phyloP scores from a whole-genome alignment of 2,329 filamentous ascomycete species.

The Cladosporium cucumerinum region DNA sequence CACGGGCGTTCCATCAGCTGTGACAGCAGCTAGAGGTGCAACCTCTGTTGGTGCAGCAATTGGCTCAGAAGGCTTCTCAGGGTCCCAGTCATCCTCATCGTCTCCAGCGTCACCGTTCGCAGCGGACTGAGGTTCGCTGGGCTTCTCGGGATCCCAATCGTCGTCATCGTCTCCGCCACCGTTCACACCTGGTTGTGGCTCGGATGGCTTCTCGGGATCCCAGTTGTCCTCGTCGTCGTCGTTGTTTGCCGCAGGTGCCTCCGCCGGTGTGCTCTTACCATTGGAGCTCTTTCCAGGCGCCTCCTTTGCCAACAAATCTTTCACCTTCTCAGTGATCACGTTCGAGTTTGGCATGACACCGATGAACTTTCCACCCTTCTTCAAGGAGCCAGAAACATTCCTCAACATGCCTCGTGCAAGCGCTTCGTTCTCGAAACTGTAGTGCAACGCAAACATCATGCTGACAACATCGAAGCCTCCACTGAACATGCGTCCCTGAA shows the following conservation, averaged over 20 bases:
- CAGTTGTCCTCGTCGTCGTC: conserved; percentile 36
- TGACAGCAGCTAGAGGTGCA: conserved; percentile 34
- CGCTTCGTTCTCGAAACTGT: conserved; percentile 88
- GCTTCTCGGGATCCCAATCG: conserved; percentile 42
- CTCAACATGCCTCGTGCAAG: conserved; percentile 89
- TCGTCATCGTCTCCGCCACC: conserved; percentile 24
- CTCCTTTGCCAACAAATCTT: conserved; percentile 64
- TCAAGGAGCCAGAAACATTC: conserved; percentile 85
- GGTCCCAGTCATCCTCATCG: conserved; percentile 36
- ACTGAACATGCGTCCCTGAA: conserved; percentile 65
- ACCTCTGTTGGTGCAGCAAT: conserved; percentile 25
- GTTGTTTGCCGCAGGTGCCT: conserved; percentile 26
- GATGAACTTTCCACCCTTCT: conserved; percentile 91
- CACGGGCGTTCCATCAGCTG: conserved; percentile 24
- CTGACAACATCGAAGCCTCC: conserved; percentile 90
- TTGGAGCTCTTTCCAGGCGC: conserved; percentile 39
- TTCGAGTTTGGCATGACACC: conserved; percentile 98
- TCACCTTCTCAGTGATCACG: conserved; percentile 75
- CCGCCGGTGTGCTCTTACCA: conserved; percentile 18
- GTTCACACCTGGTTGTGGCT: conserved; percentile 33
- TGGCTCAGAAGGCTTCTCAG: conserved; percentile 46
- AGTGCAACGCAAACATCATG: conserved; percentile 99
- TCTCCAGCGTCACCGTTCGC: conserved; percentile 25
- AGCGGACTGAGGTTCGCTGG: conserved; percentile 44
- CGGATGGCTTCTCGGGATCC: conserved; percentile 45